Evolutionary conservation across 164 flowering plant species (phyloP).

Genomic region (Piper longum): DNA sequence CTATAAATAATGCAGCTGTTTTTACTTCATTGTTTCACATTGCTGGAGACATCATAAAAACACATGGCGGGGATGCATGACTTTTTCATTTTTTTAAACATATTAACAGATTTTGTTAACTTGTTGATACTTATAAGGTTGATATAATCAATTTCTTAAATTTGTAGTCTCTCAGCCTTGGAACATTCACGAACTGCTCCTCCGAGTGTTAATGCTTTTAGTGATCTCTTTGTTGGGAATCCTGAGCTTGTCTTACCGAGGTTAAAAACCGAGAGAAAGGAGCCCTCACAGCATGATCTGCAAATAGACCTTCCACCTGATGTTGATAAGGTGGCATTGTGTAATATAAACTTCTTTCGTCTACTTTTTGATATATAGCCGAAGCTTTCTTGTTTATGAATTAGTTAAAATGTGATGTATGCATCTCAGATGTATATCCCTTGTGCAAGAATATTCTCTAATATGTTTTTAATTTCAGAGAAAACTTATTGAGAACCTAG

Average conservation of each 20-base stretch:
- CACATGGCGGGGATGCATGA: neutral
- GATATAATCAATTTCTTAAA: neutral
- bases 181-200: constrained; percentile 65
- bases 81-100: neutral
- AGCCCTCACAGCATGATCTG: constrained; percentile 29
- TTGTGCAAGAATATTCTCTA: neutral
- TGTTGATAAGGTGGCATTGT: constrained; percentile 47
- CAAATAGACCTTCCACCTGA: constrained; percentile 65
- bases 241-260: constrained; percentile 25
- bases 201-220: constrained; percentile 11
- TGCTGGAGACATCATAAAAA: no score
- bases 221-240: constrained; percentile 22
- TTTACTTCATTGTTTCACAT: no score
- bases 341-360: neutral
- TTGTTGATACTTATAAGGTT: neutral
- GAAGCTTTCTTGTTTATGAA: neutral
- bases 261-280: constrained; percentile 60
- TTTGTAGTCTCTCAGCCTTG: constrained; percentile 26
- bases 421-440: neutral
- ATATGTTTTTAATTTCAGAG: constrained; percentile 26
- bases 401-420: no score
- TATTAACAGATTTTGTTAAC: neutral
- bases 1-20: no score
- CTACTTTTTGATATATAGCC: neutral
- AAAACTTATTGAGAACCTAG: constrained; percentile 51